Evolutionary conservation across 495 filamentous ascomycete genomes (phyloP).

Genomic region (Penicillium coprophilum): DNA sequence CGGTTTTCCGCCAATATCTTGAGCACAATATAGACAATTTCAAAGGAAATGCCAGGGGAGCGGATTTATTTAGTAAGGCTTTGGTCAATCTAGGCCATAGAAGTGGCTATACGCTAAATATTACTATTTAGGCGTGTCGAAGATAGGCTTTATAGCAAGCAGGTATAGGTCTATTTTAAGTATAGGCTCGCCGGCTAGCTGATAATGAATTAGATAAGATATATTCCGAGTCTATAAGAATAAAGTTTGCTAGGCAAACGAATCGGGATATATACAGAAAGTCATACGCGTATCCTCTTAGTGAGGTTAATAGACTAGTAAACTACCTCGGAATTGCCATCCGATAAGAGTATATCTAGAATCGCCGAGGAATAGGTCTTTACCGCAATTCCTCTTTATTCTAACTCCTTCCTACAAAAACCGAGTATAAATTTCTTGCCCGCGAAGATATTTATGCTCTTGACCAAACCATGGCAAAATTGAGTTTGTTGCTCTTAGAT

Average conservation of each 20-base stretch:
- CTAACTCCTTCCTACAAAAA: slow-evolving; percentile 16
- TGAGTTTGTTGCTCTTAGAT: neutral
- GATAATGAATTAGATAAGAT: slow-evolving; percentile 7
- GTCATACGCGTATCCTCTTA: slow-evolving; percentile 17
- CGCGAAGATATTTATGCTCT: slow-evolving; percentile 10
- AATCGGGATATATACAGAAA: slow-evolving; percentile 10
- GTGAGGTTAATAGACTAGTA: slow-evolving; percentile 16
- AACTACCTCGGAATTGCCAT: slow-evolving; percentile 13
- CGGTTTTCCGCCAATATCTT: slow-evolving; percentile 13
- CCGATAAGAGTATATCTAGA: slow-evolving; percentile 16
- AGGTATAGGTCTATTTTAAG: slow-evolving; percentile 6
- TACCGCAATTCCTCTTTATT: slow-evolving; percentile 8
- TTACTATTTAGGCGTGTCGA: slow-evolving; percentile 17
- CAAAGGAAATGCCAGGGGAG: slow-evolving; percentile 12
- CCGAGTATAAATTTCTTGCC: slow-evolving; percentile 14
- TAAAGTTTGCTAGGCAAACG: slow-evolving; percentile 14
- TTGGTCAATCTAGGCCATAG: slow-evolving; percentile 13
- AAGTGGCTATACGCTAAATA: slow-evolving; percentile 14
- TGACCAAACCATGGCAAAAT: neutral
- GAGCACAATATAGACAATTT: neutral
- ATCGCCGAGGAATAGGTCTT: slow-evolving; percentile 18
- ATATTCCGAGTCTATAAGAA: slow-evolving; percentile 14
- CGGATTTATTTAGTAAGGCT: slow-evolving; percentile 17
- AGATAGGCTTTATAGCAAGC: slow-evolving; percentile 17
- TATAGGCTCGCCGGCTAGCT: neutral